These are phyloP conservation scores for Kazachstania africana DNA, from an alignment of 805 yeast genomes.

Conservation along the genomic window DNA sequence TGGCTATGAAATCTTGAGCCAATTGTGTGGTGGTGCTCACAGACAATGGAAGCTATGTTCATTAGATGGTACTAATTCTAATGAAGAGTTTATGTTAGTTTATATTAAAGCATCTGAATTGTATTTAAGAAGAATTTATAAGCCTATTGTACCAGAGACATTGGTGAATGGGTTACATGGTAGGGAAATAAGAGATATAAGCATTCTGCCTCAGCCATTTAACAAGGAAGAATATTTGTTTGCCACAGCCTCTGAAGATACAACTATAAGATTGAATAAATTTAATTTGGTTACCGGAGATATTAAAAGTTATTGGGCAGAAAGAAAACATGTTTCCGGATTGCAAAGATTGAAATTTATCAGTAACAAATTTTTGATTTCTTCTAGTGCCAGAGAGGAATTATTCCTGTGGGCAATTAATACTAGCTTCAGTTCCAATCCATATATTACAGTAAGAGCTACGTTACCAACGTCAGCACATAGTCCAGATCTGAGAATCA, in stretches of 20 bases:
- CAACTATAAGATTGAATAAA: conserved; percentile 53
- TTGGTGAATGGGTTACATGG: conserved; percentile 73
- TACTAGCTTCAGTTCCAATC: conserved; percentile 24
- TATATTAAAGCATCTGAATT: conserved; percentile 49
- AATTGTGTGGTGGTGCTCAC: conserved; percentile 85
- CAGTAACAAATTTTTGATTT: conserved; percentile 34
- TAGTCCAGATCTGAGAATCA: conserved; percentile 77
- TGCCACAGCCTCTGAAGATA: conserved; percentile 83
- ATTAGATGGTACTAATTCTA: conserved; percentile 9
- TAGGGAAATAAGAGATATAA: conserved; percentile 72
- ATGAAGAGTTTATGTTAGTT: conserved; percentile 32
- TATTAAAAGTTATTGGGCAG: conserved; percentile 42
- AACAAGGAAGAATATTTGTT: conserved; percentile 30
- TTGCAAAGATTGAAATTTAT: conserved; percentile 63
- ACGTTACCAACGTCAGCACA: conserved; percentile 43
- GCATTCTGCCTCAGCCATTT: conserved; percentile 32
- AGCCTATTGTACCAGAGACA: conserved; percentile 19
- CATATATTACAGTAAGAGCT: conserved; percentile 39
- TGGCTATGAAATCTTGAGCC: conserved; percentile 57
- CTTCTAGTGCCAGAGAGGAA: conserved; percentile 83
- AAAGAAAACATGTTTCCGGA: conserved; percentile 81
- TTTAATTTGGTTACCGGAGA: conserved; percentile 28
- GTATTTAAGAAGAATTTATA: conserved; percentile 27
- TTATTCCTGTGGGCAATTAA: conserved; percentile 64
- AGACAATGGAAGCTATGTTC: conserved; percentile 58